phyloP scores from a whole-genome alignment of 176 grass and related monocot genomes.

The Guadua angustifolia region DNA sequence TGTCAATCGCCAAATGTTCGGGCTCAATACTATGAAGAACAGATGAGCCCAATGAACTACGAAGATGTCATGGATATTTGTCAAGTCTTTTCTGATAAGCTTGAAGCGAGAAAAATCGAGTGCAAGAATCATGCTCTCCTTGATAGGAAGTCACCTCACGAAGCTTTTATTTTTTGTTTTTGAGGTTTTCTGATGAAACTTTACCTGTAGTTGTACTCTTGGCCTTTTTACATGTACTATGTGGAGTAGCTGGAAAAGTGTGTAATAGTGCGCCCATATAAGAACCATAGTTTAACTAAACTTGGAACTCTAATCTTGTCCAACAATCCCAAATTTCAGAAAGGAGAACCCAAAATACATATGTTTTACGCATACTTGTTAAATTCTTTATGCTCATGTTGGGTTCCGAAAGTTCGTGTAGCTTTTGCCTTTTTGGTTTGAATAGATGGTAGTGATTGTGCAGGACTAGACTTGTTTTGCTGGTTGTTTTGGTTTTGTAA shows the following conservation, averaged over 20 bases:
- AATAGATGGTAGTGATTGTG: not conserved
- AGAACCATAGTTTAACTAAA: conserved; percentile 45
- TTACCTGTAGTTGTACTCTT: conserved; percentile 43
- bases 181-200: conserved; percentile 42
- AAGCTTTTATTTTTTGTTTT: conserved; percentile 17
- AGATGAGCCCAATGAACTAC: conserved; percentile 35
- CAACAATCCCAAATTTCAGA: conserved; percentile 16
- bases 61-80: conserved; percentile 40
- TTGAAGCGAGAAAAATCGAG: conserved; percentile 3
- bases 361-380: not conserved
- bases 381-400: not conserved
- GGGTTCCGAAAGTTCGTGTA: not conserved
- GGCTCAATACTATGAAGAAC: conserved; percentile 38
- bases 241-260: conserved; percentile 38
- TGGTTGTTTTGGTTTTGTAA: not conserved
- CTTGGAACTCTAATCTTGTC: conserved; percentile 24
- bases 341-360: conserved; percentile 10
- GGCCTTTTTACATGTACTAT: conserved; percentile 42
- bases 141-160: conserved; percentile 30
- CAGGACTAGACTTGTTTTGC: not conserved
- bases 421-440: not conserved
- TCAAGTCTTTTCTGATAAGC: conserved; percentile 29
- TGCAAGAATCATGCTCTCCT: conserved; percentile 34
- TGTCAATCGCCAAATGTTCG: conserved; percentile 21
- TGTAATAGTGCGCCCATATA: conserved; percentile 34